Evolutionary conservation across 371 early-diverging fungal species (phyloP), one percentile per base, ranked within the genome.

Genomic region (Circinella minor): DNA sequence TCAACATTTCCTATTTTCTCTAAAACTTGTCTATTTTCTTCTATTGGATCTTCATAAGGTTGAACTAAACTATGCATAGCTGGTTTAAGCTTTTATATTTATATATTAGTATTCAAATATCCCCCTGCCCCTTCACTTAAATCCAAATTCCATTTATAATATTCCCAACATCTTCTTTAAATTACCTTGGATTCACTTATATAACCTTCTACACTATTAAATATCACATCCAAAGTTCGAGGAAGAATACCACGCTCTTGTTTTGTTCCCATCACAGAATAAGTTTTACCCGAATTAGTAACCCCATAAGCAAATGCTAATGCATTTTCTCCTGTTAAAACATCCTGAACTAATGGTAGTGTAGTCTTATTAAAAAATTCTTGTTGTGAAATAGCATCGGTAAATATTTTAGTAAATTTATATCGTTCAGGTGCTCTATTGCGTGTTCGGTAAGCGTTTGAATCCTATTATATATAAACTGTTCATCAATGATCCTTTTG

Each of bases 241-340:
- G 91, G 90, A 3, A 93, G 67, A 27, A 93, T 62, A 1, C 93
- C 92, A 1, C 87, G 81, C 14, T 82, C 76, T 15, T 75, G 67
- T 36, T 70, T 63, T 4, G 81, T 87, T 0, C 92, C 93, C 74
- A 90, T 88, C 27, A 91, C 82, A 0, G 91, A 83, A 61, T 87
- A 90, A 0, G 95, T 94, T 71, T 96, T 96, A 18, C 96, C 96
- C 27, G 91, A 90, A 47, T 92, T 93, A 36, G 94, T 94, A 57
- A 92, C 91, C 6, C 93, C 93, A 62, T 93, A 92, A 0, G 92
- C 85, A 73, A 93, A 91, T 46, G 92, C 61, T 27, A 91, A 73
- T 20, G 87, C 86, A 68, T 92, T 91, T 67, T 80, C 85, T 6
- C 92, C 91, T 8, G 74, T 62, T n/a, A 89, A 68, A 0, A 85